These are phyloP conservation scores for Lachancea lanzarotensis DNA, from an alignment of 805 yeast genomes.

Conservation along the genomic window DNA sequence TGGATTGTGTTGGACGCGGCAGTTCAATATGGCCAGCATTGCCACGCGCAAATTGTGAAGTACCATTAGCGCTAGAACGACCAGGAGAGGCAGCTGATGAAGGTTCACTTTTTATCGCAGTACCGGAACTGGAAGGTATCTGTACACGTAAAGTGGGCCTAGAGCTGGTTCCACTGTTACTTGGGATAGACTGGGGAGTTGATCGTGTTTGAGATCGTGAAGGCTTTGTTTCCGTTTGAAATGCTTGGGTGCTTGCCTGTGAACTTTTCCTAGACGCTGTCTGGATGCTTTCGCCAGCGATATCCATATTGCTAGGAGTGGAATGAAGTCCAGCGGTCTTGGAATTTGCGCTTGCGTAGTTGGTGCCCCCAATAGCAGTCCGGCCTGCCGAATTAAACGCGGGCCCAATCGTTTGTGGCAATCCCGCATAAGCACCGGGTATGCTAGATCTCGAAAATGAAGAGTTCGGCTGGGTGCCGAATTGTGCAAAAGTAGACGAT, in stretches of 20 bases:
- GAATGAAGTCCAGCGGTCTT: background rate
- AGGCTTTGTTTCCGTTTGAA: background rate
- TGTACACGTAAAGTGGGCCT: slow-evolving; percentile 60
- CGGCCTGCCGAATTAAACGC: background rate
- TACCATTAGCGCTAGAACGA: slow-evolving; percentile 22
- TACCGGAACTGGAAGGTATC: slow-evolving; percentile 46
- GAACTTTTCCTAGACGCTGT: background rate
- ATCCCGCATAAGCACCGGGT: background rate
- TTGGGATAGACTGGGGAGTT: background rate
- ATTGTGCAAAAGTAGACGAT: background rate
- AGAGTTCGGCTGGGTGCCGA: background rate
- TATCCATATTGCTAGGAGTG: background rate
- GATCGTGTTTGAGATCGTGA: background rate
- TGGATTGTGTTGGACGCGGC: slow-evolving; percentile 8
- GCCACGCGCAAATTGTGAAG: slow-evolving; percentile 4
- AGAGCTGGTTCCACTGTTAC: slow-evolving; percentile 9
- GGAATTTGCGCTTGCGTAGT: background rate
- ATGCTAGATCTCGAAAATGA: slow-evolving; percentile 3
- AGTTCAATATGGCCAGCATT: slow-evolving; percentile 8
- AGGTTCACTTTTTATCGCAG: slow-evolving; percentile 27
- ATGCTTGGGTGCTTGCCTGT: background rate
- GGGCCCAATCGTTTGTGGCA: background rate
- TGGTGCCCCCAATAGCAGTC: background rate
- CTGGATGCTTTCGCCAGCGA: background rate
- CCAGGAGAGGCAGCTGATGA: slow-evolving; percentile 42